phyloP scores from a whole-genome alignment of 2,329 filamentous ascomycete species.

The Fusarium pininemorale region DNA sequence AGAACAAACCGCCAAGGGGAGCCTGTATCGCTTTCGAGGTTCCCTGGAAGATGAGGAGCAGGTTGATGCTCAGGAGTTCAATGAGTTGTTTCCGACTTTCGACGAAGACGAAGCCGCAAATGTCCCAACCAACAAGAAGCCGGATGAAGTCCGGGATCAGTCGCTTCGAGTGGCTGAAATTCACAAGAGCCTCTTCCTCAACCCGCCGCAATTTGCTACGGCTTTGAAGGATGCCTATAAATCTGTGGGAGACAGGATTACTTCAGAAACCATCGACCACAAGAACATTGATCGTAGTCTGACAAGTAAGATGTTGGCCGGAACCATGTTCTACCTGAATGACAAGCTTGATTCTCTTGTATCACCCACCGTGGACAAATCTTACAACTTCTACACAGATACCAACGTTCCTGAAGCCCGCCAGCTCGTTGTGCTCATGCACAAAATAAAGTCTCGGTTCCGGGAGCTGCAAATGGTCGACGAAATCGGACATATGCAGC shows the following conservation, averaged over 20 bases:
- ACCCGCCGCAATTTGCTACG: constrained; percentile 50
- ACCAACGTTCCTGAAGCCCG: constrained; percentile 79
- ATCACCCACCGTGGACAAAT: constrained; percentile 49
- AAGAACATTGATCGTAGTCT: constrained; percentile 47
- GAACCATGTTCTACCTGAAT: constrained; percentile 71
- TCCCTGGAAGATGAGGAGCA: constrained; percentile 80
- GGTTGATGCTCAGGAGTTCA: constrained; percentile 76
- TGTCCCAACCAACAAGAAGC: constrained; percentile 43
- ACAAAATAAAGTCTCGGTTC: constrained; percentile 77
- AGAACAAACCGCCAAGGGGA: constrained; percentile 76
- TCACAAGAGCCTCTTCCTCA: constrained; percentile 65
- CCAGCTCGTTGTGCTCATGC: constrained; percentile 74
- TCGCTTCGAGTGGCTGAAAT: constrained; percentile 69
- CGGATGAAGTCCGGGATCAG: constrained; percentile 59
- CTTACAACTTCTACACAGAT: constrained; percentile 91
- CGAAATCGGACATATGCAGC: constrained; percentile 78
- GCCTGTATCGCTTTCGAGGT: constrained; percentile 85
- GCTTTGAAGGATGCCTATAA: constrained; percentile 58
- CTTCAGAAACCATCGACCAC: constrained; percentile 41
- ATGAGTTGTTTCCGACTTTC: constrained; percentile 83
- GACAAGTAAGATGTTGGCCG: constrained; percentile 69
- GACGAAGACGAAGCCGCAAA: constrained; percentile 62
- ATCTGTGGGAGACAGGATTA: constrained; percentile 53
- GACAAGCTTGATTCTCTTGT: constrained; percentile 62
- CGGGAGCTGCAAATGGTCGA: constrained; percentile 72